Evolutionary conservation across 305 asterid genomes (phyloP), one percentile per base, ranked within the genome.

Genomic region (Plantago lanceolata): DNA sequence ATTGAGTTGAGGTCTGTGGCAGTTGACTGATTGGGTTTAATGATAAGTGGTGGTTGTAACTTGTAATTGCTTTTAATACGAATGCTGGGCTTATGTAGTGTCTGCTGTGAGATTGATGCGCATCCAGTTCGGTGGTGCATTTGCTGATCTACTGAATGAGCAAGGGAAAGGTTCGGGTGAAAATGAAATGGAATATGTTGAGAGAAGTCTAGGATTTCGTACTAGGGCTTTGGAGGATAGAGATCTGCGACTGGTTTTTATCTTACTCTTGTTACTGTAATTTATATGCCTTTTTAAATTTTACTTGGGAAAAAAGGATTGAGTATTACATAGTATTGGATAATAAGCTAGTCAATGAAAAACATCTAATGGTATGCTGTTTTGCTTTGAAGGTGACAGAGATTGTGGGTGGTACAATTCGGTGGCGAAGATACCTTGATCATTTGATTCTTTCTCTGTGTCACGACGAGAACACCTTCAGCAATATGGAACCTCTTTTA

Each of bases 391-490:
- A 89, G 98, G 96, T 91, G 62, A 86, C 96, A 2, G 95, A 91
- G 70, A 80, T 91, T 62, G 98, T 91, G 20, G 96, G 96, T 59
- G 96, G 96, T 73, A 86, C 96, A 57, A 91, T 87, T 63, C 90
- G 96, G 45, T 91, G 98, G 98, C 89, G 90, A 77, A 82, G 90
- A 82, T 91, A 89, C 77, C 96, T 91, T 63, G 98, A 91, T 71
- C 73, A 86, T 83, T 79, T 91, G 86, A 91, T 91, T 81, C 95
- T 88, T 74, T 85, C 95, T 2, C 61, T 91, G 55, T 91, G 94
- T 76, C 88, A 85, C 29, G 76, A 85, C 59, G 88, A 81, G 69
- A 83, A 63, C 59, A 75, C 81, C 66, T 83, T 89, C 74, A 75
- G 84, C 53, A 73, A 66, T 76, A 85, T 91, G 96, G 96, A 91